A percentile compares a stretch with the other conserved stretches of the same genome.
Conservation (phyloP, 257 asterid genomes). For the Sherardia arvensis region DNA sequence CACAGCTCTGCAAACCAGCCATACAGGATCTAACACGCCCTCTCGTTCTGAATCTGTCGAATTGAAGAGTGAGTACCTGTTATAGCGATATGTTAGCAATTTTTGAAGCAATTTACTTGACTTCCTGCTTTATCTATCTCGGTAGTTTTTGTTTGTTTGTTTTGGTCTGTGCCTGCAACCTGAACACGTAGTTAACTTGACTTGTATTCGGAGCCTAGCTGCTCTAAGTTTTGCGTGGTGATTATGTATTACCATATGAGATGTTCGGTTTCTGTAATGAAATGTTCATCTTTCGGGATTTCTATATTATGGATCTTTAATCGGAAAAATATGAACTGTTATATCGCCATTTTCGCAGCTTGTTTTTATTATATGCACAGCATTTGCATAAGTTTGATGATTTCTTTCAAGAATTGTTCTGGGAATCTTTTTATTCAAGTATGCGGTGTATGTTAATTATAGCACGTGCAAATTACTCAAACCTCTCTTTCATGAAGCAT, state of each 20-base stretch:
- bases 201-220: slow-evolving; percentile 8
- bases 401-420: neutral
- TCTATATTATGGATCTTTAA: neutral
- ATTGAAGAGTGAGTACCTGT: slow-evolving; percentile 1
- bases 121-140: neutral
- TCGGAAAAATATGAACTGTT: neutral
- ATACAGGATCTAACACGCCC: slow-evolving; percentile 38
- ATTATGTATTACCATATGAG: neutral
- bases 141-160: neutral
- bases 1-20: slow-evolving; percentile 39
- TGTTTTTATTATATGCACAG: too few species aligned
- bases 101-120: neutral
- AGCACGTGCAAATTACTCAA: neutral
- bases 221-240: slow-evolving; percentile 15
- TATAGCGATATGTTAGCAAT: neutral
- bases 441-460: neutral
- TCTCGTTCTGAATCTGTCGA: slow-evolving; percentile 1
- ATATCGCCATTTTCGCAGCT: too few species aligned
- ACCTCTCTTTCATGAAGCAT: neutral
- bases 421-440: neutral
- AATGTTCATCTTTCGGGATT: neutral
- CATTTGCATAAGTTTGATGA: neutral
- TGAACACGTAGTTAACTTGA: neutral
- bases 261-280: neutral
- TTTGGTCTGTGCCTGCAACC: neutral